Evolutionary conservation across 2,329 filamentous ascomycete species (phyloP), one percentile per base, ranked within the genome.

Genomic region (Botrytis fragariae): DNA sequence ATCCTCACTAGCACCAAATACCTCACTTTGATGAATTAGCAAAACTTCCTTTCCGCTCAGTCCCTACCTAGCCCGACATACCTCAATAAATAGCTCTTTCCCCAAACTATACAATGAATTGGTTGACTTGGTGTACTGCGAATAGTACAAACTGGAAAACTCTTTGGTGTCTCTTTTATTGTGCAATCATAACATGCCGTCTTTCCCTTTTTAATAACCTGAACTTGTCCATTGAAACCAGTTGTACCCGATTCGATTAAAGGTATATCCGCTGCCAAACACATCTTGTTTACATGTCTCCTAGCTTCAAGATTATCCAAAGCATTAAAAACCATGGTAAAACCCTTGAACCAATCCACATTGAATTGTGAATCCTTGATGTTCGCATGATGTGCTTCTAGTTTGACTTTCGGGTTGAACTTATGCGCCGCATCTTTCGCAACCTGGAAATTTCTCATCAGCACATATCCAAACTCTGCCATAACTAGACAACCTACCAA

Each of bases 71-170:
- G 10, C 12, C 35, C 32, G 51, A 76, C 80, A 74, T 79, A 85
- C 86, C 94, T 96, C 74, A 99, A 88, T 14, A 99, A 87, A 82
- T 98, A 99, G 81, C 94, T 97, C 84, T 98, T 99, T 32, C 89
- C 95, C 96, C 96, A 99, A 3, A 99, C 95, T 75, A 99, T 99
- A 84, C 96, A 98, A 83, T 99, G 96, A 61, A 99, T 98, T 0
- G 95, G 93, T 79, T 98, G 95, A 77, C 93, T 97, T 0, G 96
- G 96, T 0, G 95, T 99, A 82, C 94, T 98, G 81, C 96, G 90
- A 79, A 99, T 98, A 1, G 96, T 99, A 84, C 96, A 99, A 60
- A 98, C 95, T 2, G 96, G 95, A 80, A 97, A 98, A 1, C 92
- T 92, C 82, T 97, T 98, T 9, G 95, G 95, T 2, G 92, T 90